These are phyloP conservation scores for Obelidium mucronatum DNA, from an alignment of 192 early-diverging fungal species.

Conservation along the genomic window DNA sequence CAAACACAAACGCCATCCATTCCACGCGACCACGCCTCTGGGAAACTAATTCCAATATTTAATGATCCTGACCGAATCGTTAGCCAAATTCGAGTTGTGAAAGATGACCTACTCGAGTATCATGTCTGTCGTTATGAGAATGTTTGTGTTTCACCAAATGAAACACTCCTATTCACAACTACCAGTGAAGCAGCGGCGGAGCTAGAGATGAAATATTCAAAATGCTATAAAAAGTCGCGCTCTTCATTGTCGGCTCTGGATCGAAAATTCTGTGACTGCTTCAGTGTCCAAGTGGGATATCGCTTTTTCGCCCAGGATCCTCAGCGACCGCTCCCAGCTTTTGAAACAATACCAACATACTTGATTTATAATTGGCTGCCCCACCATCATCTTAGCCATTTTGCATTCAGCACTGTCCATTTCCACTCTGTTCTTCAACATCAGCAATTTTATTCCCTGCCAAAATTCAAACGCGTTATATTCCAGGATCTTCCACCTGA, in stretches of 20 bases:
- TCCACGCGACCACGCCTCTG: background rate
- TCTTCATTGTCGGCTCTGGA: background rate
- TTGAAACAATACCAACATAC: background rate
- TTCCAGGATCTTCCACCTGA: slow-evolving; percentile 26
- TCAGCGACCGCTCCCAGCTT: background rate
- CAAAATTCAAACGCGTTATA: slow-evolving; percentile 4
- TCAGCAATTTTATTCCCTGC: background rate
- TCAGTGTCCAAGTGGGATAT: background rate
- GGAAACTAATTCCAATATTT: background rate
- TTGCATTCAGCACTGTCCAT: slow-evolving; percentile 23
- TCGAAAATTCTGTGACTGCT: slow-evolving; percentile 16
- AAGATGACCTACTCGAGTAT: background rate
- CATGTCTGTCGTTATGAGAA: slow-evolving; percentile 9
- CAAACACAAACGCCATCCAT: background rate
- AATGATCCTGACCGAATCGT: background rate
- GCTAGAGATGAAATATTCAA: background rate
- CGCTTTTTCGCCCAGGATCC: background rate
- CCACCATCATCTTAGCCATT: slow-evolving; percentile 22
- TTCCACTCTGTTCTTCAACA: slow-evolving; percentile 12
- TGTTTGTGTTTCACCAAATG: slow-evolving; percentile 9
- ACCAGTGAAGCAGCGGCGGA: background rate
- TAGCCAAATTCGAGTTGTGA: background rate
- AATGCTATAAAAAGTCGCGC: slow-evolving; percentile 12
- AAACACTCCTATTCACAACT: background rate
- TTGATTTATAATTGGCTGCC: slow-evolving; percentile 26